These are phyloP conservation scores for Violaceomyces palustris DNA, from an alignment of 1,284 basidiomycete species.

Conservation along the genomic window DNA sequence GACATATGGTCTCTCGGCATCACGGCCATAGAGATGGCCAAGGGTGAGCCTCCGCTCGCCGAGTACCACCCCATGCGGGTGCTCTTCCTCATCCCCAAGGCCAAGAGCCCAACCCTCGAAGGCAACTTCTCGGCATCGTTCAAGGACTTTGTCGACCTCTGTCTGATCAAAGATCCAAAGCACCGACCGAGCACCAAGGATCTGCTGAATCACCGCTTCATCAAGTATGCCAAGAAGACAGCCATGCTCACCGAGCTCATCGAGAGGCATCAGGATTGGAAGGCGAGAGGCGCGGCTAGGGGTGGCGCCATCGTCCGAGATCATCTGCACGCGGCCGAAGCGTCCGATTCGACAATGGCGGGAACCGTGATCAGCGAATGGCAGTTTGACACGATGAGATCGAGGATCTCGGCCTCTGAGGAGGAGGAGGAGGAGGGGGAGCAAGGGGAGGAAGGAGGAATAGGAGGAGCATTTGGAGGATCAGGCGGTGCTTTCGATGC, in stretches of 20 bases:
- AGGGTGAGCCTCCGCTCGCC: slow-evolving; percentile 55
- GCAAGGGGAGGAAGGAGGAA: slow-evolving; percentile 43
- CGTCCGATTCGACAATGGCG: slow-evolving; percentile 23
- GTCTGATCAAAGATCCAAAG: slow-evolving; percentile 85
- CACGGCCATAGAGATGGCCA: slow-evolving; percentile 55
- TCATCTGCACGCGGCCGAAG: slow-evolving; percentile 24
- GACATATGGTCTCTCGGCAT: slow-evolving; percentile 57
- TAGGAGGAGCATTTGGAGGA: slow-evolving; percentile 61
- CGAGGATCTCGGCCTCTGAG: slow-evolving; percentile 58
- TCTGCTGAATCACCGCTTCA: slow-evolving; percentile 84
- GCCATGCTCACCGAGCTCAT: slow-evolving; percentile 78
- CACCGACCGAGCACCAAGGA: slow-evolving; percentile 86
- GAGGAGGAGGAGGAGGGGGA: slow-evolving; percentile 62
- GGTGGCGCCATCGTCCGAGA: slow-evolving; percentile 32
- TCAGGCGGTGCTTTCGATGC: slow-evolving; percentile 23
- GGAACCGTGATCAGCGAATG: slow-evolving; percentile 77
- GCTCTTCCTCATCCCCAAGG: slow-evolving; percentile 56
- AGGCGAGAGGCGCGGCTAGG: slow-evolving; percentile 36
- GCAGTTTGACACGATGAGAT: slow-evolving; percentile 86
- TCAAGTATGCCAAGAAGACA: slow-evolving; percentile 72
- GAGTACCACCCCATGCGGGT: slow-evolving; percentile 57
- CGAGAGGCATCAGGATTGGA: slow-evolving; percentile 57
- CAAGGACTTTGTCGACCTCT: slow-evolving; percentile 85
- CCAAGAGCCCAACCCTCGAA: slow-evolving; percentile 84
- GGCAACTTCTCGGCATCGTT: slow-evolving; percentile 77